Evolutionary conservation across 169 alveolate genomes (phyloP), one percentile per base, ranked within the genome.

Genomic region (Cryptosporidium sp.): DNA sequence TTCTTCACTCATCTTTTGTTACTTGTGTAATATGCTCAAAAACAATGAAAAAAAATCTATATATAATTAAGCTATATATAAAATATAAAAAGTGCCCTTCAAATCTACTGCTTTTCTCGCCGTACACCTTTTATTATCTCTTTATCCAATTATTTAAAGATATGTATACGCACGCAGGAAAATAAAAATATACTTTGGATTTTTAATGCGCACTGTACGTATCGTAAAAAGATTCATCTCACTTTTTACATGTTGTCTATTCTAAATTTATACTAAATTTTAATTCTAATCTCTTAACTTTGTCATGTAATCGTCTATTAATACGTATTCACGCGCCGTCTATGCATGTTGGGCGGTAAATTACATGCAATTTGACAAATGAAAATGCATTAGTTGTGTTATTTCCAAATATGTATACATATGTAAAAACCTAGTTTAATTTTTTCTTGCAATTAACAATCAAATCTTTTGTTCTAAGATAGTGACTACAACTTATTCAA

Each of bases 1-100:
- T 73, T 96, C 98, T 92, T 93, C 97, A 70, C 97, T 95, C 97
- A 95, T 95, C 84, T 93, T 93, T 35, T 43, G 52, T 74, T 91
- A 84, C 61, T 71, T 41, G 35, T 67, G 41, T 33, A 39, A 29
- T 29, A 48, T 37, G 33, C 45, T 10, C 26, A 35, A 37, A 37
- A 18, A 21, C 21, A 18, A 67, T 67, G 51, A 67, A 35, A 41
- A 41, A 67, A 21, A 37, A 16, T 29, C n/a, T 67, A 29, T 67
- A 29, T 37, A 33, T 33, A 29, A 29, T 26, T n/a, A 21, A 69
- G 55, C n/a, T 45, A 70, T 70, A 70, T 18, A 29, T 73, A 52
- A 39, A 29, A 62, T 73, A 73, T 50, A 31, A 51, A 71, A 71
- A 71, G 33, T 50, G 43, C 85, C 31, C 61, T 50, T 43, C 29